Base-by-base conservation (phyloP, 2,329 filamentous ascomycete genomes). In the Ophiosphaerella korrae region DNA sequence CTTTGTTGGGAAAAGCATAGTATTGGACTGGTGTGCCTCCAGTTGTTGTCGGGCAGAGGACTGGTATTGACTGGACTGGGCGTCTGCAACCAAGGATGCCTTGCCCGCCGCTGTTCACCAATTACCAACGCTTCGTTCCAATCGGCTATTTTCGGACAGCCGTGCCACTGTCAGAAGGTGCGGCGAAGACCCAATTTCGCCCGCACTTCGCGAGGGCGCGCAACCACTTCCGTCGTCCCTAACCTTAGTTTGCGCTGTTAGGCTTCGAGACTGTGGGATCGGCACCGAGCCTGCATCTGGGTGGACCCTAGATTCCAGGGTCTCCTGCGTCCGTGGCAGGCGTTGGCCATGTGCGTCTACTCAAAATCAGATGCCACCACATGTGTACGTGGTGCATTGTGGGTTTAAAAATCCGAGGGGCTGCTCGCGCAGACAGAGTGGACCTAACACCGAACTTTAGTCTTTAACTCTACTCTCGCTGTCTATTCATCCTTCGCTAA, bases 231-330 rank as follows among this genome's bases (percentile, higher is more conserved):
- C 60, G 60, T 60, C 55, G 60, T 60, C 59, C 61, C 57, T 64
- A 56, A 16, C 54, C 32, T 62, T 63, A 59, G 55, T 48, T 37
- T 39, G 34, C 45, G 48, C 55, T 51, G 53, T 62, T 57, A 62
- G 59, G 58, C 60, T 35, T 66, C 62, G 60, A 62, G 62, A 57
- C 55, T 59, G 50, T 45, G 42, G 41, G 62, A 66, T 66, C 63
- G 54, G 57, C 62, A 40, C 40, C 40, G 26, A 11, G 11, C 26
- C 11, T 29, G 26, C 26, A n/a, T 37, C 32, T 16, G 31, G 33
- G 37, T 49, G 52, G 57, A 58, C 58, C 60, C 62, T 54, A 53
- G 45, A 50, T 50, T 45, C 41, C 24, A 24, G 31, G 42, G 38
- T 42, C 52, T 50, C 23, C 38, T 48, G 45, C 53, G 48, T 55